These are phyloP conservation scores for Heimioporus sp. DNA, from an alignment of 768 basidiomycete genomes.

Conservation along the genomic window DNA sequence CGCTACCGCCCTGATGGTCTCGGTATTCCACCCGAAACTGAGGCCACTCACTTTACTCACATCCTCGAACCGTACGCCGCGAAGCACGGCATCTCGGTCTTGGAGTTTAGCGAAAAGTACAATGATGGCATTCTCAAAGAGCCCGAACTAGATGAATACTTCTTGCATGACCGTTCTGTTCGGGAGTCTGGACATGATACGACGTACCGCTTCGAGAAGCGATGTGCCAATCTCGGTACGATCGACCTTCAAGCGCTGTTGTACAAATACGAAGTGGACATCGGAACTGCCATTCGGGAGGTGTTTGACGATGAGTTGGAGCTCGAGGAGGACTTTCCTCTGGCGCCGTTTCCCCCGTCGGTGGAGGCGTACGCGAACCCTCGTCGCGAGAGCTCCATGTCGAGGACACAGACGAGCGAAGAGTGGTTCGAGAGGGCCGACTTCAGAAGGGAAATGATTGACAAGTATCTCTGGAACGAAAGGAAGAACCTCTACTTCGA, in stretches of 20 bases:
- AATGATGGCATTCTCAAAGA: slow-evolving; percentile 81
- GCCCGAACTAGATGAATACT: slow-evolving; percentile 93
- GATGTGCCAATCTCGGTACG: slow-evolving; percentile 94
- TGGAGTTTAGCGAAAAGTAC: slow-evolving; percentile 97
- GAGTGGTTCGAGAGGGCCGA: slow-evolving; percentile 95
- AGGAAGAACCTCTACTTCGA: slow-evolving; percentile 93
- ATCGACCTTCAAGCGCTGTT: slow-evolving; percentile 94
- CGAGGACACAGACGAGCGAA: slow-evolving; percentile 66
- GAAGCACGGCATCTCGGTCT: slow-evolving; percentile 88
- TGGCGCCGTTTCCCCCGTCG: slow-evolving; percentile 89
- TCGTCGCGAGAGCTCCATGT: slow-evolving; percentile 56
- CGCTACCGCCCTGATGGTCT: slow-evolving; percentile 91
- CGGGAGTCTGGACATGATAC: slow-evolving; percentile 97
- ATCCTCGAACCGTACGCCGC: slow-evolving; percentile 93
- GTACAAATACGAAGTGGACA: slow-evolving; percentile 99
- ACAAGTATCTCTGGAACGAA: slow-evolving; percentile 96
- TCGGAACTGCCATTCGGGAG: slow-evolving; percentile 95
- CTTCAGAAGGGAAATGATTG: slow-evolving; percentile 79
- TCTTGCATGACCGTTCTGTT: slow-evolving; percentile 94
- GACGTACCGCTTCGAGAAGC: slow-evolving; percentile 96
- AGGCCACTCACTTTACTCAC: slow-evolving; percentile 97
- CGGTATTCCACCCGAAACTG: slow-evolving; percentile 98
- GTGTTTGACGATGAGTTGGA: slow-evolving; percentile 93
- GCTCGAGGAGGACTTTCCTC: slow-evolving; percentile 86
- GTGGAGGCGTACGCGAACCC: slow-evolving; percentile 65